Base-by-base conservation (phyloP, 139 green algal species). In the Chlorella sorokiniana region DNA sequence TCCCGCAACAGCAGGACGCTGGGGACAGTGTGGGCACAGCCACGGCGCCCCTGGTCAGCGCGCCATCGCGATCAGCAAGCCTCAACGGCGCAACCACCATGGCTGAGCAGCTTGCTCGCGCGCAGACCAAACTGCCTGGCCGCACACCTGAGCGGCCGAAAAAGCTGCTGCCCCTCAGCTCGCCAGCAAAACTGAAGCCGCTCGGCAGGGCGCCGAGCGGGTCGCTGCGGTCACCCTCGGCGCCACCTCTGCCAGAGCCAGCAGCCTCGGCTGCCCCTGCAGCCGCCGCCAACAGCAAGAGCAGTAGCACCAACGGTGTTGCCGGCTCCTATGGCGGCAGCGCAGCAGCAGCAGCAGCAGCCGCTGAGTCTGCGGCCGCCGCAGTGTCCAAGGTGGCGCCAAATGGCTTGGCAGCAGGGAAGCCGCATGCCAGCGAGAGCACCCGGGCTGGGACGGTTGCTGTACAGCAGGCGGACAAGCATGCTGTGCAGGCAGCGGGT, bases 71-170 rank as follows among this genome's bases (percentile, higher is more conserved):
- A 0, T 29, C 40, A 9, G 27, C 37, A n/a, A 82, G 81, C 62
- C 35, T 42, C 14, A 71, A 72, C 25, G 38, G 59, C 25, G 62
- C 27, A 16, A 25, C 35, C 11, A 85, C 86, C 4, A 90, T 89
- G 86, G 86, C 86, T 29, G 84, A 86, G 80, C 79, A 90, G 84
- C 62, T 89, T 41, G 80, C 81, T 8, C 64, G 76, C 0, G 79
- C 86, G 38, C 33, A 63, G 29, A 81, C 35, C 69, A 40, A 52
- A n/a, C 68, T 63, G 0, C 38, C 54, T 40, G 40, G 41, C 45
- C 4, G 37, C 14, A 16, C 56, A 16, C 29, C 25, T 23, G 42
- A 80, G 73, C 38, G 44, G 74, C 16, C 16, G 14, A 87, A 81
- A 81, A 87, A 89, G 62, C 67, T 88, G 59, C 52, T 81, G 2